These are phyloP conservation scores for Microascus cirrosus DNA, from an alignment of 2,329 filamentous ascomycete genomes.

Conservation along the genomic window DNA sequence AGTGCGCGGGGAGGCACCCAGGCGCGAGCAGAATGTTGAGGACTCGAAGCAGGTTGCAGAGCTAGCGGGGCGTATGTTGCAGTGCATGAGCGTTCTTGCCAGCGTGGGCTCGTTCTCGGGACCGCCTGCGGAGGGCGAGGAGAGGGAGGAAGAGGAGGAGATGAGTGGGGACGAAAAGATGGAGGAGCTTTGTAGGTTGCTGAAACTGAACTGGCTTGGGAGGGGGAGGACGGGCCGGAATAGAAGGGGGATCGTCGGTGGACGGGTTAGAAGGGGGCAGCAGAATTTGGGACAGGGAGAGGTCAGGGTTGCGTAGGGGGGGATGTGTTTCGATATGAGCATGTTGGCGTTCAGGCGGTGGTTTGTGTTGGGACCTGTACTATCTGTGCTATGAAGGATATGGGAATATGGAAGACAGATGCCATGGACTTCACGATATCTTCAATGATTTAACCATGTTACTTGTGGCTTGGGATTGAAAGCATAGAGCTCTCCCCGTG, in stretches of 20 bases:
- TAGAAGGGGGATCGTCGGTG: slow-evolving; percentile 77
- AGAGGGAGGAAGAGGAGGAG: neutral
- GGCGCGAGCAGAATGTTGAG: slow-evolving; percentile 49
- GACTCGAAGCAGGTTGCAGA: slow-evolving; percentile 78
- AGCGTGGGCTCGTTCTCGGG: slow-evolving; percentile 40
- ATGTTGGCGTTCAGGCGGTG: neutral
- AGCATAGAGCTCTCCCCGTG: no score
- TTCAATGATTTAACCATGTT: no score
- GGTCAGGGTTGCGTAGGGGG: slow-evolving; percentile 23
- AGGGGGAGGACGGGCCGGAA: slow-evolving; percentile 82
- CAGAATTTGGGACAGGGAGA: slow-evolving; percentile 16
- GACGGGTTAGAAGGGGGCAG: slow-evolving; percentile 33
- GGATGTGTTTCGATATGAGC: neutral
- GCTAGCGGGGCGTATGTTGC: slow-evolving; percentile 88
- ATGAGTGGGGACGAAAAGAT: slow-evolving; percentile 56
- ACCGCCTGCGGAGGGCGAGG: neutral
- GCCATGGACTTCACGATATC: no score
- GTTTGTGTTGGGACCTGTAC: neutral
- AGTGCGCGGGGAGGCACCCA: slow-evolving; percentile 16
- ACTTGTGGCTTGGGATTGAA: no score
- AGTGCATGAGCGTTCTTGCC: slow-evolving; percentile 87
- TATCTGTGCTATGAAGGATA: neutral
- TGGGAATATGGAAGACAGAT: no score
- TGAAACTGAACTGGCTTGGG: slow-evolving; percentile 96
- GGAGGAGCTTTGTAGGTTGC: slow-evolving; percentile 69